Evolutionary conservation across 495 filamentous ascomycete species (phyloP), one percentile per base, ranked within the genome.

Genomic region (Haplographium delicatum): DNA sequence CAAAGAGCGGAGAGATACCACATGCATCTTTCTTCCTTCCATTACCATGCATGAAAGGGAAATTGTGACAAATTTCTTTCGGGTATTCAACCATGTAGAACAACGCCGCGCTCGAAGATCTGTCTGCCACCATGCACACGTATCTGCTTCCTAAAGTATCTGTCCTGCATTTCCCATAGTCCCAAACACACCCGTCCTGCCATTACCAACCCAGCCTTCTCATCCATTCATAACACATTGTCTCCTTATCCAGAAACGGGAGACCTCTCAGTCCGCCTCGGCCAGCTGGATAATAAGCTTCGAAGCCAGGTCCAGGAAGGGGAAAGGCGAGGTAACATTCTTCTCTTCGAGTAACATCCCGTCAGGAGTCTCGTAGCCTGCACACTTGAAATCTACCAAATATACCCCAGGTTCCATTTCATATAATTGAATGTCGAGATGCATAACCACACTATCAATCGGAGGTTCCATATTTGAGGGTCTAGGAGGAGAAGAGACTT

Each of bases 361-460:
- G 10, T 78, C 70, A 2, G 68, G 58, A 30, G 87, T 85, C 67
- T 98, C 93, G 66, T 98, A 98, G 5, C 93, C 93, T n/a, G 91
- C 89, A 62, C 93, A 96, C 62, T 95, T 97, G 77, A 98, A 97
- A 65, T 98, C 93, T 22, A 98, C 93, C 55, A 97, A 84, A 66
- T 91, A 98, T 57, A 90, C 91, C 48, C 87, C 86, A 31, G 82
- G 80, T 66, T 98, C 93, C 67, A 98, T 85, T 60, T 91, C 86
- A 65, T 98, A 98, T 24, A 98, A 82, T 65, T 98, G 93, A 49
- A 98, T 94, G 45, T 93, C 90, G 65, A 97, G 82, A 59, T 94
- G 91, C 54, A 97, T 89, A 54, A 80, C 84, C 19, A 87, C 76
- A 40, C 78, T 76, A 44, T 86, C 74, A 8, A 72, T 70, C 20